phyloP scores from a whole-genome alignment of 371 early-diverging fungal species.

The Syncephalis fuscata region DNA sequence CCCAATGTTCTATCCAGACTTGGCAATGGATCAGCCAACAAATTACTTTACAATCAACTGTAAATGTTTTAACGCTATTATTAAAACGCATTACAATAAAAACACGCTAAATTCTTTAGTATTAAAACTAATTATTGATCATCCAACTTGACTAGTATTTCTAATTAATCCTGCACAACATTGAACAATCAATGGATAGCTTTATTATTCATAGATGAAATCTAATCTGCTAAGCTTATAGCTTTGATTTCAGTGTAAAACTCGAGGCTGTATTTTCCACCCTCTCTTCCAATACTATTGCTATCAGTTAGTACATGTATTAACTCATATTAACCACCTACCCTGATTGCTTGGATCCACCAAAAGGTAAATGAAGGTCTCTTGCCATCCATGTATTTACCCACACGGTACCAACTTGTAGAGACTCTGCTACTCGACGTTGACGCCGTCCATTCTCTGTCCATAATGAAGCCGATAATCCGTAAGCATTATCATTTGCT shows the following conservation, averaged over 20 bases:
- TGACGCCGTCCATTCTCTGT: slow-evolving; percentile 40
- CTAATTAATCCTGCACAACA: no score
- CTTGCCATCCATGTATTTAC: slow-evolving; percentile 59
- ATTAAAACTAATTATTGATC: no score
- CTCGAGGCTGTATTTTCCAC: slow-evolving; percentile 29
- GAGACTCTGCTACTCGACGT: slow-evolving; percentile 31
- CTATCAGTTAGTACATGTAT: not conserved
- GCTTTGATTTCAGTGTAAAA: slow-evolving; percentile 37
- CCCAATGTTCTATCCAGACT: no score
- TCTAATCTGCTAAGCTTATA: slow-evolving; percentile 21
- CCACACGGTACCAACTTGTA: slow-evolving; percentile 47
- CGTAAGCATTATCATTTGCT: slow-evolving; percentile 60
- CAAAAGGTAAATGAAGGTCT: slow-evolving; percentile 55
- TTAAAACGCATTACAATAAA: no score
- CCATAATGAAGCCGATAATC: slow-evolving; percentile 65
- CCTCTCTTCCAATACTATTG: slow-evolving; percentile 30
- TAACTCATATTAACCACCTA: not conserved
- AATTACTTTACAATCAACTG: no score
- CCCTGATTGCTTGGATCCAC: slow-evolving; percentile 29
- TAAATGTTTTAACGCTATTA: no score
- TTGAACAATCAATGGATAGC: no score
- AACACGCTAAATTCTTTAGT: no score
- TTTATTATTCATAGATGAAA: no score
- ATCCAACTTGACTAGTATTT: no score
- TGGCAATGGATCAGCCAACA: no score